Conservation (phyloP, 768 basidiomycete species). For the Rhizopogon rudus region DNA sequence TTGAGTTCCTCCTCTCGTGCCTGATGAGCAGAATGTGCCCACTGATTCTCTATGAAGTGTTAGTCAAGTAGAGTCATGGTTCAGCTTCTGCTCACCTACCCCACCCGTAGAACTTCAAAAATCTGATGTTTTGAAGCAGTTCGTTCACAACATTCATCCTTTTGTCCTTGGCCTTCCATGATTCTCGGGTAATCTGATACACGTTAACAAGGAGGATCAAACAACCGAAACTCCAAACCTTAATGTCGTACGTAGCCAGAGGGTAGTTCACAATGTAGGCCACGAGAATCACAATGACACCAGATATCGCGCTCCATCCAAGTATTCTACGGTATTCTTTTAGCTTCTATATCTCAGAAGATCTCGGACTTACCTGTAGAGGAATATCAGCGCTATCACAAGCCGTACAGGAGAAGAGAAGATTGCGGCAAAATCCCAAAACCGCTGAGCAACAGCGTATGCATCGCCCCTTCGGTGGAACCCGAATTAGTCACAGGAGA, state of each 20-base stretch:
- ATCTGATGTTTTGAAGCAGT: slow-evolving; percentile 67
- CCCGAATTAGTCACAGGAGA: slow-evolving; percentile 3
- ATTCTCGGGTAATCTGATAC: slow-evolving; percentile 46
- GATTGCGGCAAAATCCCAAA: slow-evolving; percentile 69
- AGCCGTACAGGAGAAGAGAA: slow-evolving; percentile 60
- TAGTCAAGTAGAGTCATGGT: neutral
- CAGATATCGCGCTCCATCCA: slow-evolving; percentile 75
- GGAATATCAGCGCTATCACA: slow-evolving; percentile 60
- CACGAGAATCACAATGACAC: slow-evolving; percentile 58
- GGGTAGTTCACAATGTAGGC: slow-evolving; percentile 65
- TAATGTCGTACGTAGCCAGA: slow-evolving; percentile 60
- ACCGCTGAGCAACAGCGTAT: slow-evolving; percentile 64
- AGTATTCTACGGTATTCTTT: slow-evolving; percentile 43
- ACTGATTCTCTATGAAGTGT: slow-evolving; percentile 45
- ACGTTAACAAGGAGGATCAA: neutral
- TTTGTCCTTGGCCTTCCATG: slow-evolving; percentile 60
- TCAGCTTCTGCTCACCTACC: slow-evolving; percentile 33
- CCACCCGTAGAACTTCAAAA: slow-evolving; percentile 76
- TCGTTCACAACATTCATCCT: slow-evolving; percentile 74
- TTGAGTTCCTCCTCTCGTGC: slow-evolving; percentile 59
- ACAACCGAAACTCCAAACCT: slow-evolving; percentile 33
- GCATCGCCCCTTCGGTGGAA: slow-evolving; percentile 51
- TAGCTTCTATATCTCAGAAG: neutral
- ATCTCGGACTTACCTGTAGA: slow-evolving; percentile 53
- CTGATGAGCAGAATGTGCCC: slow-evolving; percentile 48